Conservation (phyloP, 2,329 filamentous ascomycete genomes). For the Metarhizium anisopliae region DNA sequence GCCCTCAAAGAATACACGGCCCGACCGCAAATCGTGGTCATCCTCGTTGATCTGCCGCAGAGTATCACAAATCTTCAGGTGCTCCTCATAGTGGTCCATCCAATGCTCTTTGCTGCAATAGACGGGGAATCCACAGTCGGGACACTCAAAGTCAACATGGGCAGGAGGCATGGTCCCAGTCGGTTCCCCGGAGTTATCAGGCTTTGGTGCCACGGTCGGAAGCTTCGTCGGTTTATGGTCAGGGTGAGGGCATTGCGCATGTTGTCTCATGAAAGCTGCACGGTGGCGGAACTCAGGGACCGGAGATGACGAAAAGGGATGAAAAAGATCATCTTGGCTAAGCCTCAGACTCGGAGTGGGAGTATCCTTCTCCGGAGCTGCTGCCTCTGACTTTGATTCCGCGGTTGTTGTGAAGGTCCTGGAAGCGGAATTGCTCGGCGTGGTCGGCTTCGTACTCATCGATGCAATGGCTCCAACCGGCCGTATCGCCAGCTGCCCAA, state of each 20-base stretch:
- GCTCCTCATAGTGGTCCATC: constrained; percentile 89
- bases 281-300: constrained; percentile 79
- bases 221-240: constrained; percentile 70
- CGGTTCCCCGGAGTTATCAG: constrained; percentile 48
- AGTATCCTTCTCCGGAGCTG: constrained; percentile 14
- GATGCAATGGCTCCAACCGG: constrained; percentile 16
- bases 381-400: constrained; percentile 17
- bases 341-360: constrained; percentile 31
- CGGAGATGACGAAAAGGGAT: constrained; percentile 82
- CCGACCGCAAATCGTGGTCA: constrained; percentile 87
- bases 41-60: constrained; percentile 94
- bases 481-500: constrained; percentile 17
- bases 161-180: constrained; percentile 56
- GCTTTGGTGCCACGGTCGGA: constrained; percentile 54
- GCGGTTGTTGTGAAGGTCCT: constrained; percentile 24
- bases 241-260: constrained; percentile 89
- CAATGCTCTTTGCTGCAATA: constrained; percentile 94
- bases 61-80: constrained; percentile 86
- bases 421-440: constrained; percentile 8
- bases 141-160: constrained; percentile 89
- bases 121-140: constrained; percentile 88
- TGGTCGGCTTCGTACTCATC: constrained; percentile 10
- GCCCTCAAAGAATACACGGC: constrained; percentile 88
- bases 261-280: constrained; percentile 84
- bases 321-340: constrained; percentile 76